Conservation (phyloP, 306 rosid genomes). For the Betula pendula region DNA sequence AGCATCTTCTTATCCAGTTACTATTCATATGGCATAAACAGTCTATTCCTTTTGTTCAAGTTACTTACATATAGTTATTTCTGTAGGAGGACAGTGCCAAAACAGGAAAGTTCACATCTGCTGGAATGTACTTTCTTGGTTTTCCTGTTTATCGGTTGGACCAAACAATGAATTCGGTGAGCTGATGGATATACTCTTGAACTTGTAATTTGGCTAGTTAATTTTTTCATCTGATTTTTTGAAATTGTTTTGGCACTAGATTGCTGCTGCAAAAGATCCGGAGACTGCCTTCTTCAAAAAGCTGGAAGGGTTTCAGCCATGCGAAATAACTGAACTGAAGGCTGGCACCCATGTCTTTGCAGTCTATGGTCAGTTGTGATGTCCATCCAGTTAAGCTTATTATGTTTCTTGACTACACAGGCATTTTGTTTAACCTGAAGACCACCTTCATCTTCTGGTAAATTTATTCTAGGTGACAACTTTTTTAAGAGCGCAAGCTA, state of each 20-base stretch:
- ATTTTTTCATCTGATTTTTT: constrained; percentile 28
- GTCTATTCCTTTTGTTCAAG: constrained; percentile 26
- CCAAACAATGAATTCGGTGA: constrained; percentile 75
- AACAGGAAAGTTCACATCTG: constrained; percentile 83
- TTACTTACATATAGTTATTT: constrained; percentile 18
- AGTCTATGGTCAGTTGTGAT: constrained; percentile 69
- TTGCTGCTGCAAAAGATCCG: constrained; percentile 92
- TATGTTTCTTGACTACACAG: constrained; percentile 24
- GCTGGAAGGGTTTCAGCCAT: constrained; percentile 92
- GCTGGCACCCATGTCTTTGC: constrained; percentile 94
- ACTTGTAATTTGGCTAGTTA: constrained; percentile 16
- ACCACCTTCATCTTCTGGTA: constrained; percentile 10
- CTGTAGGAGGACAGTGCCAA: constrained; percentile 89
- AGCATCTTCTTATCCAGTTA: background rate
- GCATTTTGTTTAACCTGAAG: constrained; percentile 18
- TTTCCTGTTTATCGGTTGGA: constrained; percentile 95
- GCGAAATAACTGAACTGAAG: constrained; percentile 88
- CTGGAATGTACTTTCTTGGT: constrained; percentile 98
- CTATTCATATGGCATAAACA: background rate
- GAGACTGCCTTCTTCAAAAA: constrained; percentile 90
- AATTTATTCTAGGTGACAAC: constrained; percentile 78
- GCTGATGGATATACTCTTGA: constrained; percentile 33
- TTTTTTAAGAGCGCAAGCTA: constrained; percentile 94
- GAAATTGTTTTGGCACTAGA: constrained; percentile 41
- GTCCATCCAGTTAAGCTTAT: constrained; percentile 17